Base-by-base conservation (phyloP, 2,329 filamentous ascomycete genomes). In the Trichoderma koningii region DNA sequence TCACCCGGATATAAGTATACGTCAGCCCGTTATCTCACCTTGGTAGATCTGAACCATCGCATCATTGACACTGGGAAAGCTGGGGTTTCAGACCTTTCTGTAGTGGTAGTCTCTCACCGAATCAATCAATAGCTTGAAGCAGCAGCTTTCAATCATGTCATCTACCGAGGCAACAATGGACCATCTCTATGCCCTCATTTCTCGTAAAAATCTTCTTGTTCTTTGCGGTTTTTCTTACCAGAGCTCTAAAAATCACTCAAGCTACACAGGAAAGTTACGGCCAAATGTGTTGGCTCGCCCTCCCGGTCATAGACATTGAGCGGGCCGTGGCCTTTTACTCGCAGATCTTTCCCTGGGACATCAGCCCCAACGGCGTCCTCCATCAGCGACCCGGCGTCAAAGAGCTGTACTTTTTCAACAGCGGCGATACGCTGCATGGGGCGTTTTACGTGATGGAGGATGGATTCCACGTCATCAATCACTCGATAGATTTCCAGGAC, bases 231-330 rank as follows among this genome's bases (percentile, higher is more conserved):
- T 38, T 28, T 10, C 30, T 56, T 28, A 28, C 12, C 41, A 23
- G 23, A 23, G 21, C 26, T 42, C 19, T 34, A 14, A 30, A 38
- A 55, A 55, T 65, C 17, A 65, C 55, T 19, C 23, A 34, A n/a
- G 15, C 50, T 42, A 7, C 12, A 64, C 47, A 59, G 55, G 63
- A 60, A 41, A 23, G 41, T n/a, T 52, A 61, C 55, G 76, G 76
- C 65, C 71, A 78, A 56, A 73, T 77, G 55, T 76, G 73, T 69
- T 80, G 76, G 76, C 73, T 77, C 52, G 75, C 80, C 63, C 69
- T 80, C 15, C 77, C 77, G n/a, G 74, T 76, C 57, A 70, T 67
- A 30, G 71, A 78, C 67, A 64, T 77, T 15, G 53, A 66, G 34
- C 72, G 77, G 34, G 78, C 75, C 62, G 72, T 73, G 51, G 72